Evolutionary conservation across 331 rosid species (phyloP), one percentile per base, ranked within the genome.

Genomic region (Quercus lobata): DNA sequence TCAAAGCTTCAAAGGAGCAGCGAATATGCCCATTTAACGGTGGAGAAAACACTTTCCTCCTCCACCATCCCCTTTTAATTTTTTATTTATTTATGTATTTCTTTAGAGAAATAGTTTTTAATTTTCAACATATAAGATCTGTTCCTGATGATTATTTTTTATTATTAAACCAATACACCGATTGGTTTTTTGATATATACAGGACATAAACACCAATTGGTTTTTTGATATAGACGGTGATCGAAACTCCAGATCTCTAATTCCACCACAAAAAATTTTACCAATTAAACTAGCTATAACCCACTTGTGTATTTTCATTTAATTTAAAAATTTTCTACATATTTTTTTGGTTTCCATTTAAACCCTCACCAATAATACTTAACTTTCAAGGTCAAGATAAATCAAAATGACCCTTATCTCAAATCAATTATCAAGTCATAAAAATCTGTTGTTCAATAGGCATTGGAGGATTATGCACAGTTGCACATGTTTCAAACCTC

Each of bases 11-110:
- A 84, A 78, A 69, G 73, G 69, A 73, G 73, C 73, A 81, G 4
- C 86, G 91, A 87, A 92, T 90, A 86, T 91, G 89, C 94, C 81
- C 66, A 49, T 25, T 89, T 77, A 71, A 88, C 90, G 97, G 97
- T 86, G 74, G 79, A 87, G 7, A 78, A 78, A 53, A 8, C 86
- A 61, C 85, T 71, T 78, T 82, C 8, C 63, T 79, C 82, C 88
- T 89, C 93, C 97, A 88, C 97, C 92, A 81, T 82, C 89, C 87
- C 66, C 80, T 82, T 78, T 58, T 41, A 41, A 2, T 8, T 12
- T 15, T 34, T 79, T 57, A 8, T 66, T 49, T 12, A 35, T 62
- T 55, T 68, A 21, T 24, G 44, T 58, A 6, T 68, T 44, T 34
- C 46, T 41, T 41, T 41, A 41, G 12, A 41, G 11, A 41, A 41